Conservation (phyloP, 2,329 filamentous ascomycete species). For the Ophiosphaerella narmari region DNA sequence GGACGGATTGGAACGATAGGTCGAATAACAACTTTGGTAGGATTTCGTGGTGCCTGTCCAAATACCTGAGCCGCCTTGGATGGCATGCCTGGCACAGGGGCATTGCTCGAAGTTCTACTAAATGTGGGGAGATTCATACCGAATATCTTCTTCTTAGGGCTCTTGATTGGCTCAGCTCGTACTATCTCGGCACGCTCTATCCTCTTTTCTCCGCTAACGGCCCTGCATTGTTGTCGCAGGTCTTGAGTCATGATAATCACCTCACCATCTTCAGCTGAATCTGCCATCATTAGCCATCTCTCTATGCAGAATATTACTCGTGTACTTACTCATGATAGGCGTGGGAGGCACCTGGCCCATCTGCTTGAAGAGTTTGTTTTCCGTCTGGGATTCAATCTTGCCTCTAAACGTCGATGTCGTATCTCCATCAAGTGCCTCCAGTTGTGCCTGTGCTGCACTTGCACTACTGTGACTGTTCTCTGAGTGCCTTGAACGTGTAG, state of each 20-base stretch:
- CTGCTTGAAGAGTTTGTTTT: slow-evolving; percentile 42
- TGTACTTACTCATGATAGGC: slow-evolving; percentile 21
- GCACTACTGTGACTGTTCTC: slow-evolving; percentile 22
- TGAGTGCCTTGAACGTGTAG: slow-evolving; percentile 29
- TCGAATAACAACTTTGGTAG: slow-evolving; percentile 12
- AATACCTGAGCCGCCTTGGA: slow-evolving; percentile 42
- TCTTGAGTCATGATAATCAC: slow-evolving; percentile 26
- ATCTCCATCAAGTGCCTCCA: slow-evolving; percentile 29
- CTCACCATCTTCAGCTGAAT: slow-evolving; percentile 8
- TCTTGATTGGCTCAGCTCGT: slow-evolving; percentile 31
- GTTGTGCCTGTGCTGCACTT: slow-evolving; percentile 12
- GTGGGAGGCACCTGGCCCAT: slow-evolving; percentile 35
- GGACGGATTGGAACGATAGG: slow-evolving; percentile 19
- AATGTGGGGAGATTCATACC: slow-evolving; percentile 38
- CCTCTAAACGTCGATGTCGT: slow-evolving; percentile 43
- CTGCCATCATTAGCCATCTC: not conserved
- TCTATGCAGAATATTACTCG: not conserved
- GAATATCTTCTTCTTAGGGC: slow-evolving; percentile 49
- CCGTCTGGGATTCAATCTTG: slow-evolving; percentile 47
- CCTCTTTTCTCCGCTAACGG: slow-evolving; percentile 15
- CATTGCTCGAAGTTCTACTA: slow-evolving; percentile 14
- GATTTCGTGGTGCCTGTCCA: slow-evolving; percentile 29
- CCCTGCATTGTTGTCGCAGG: slow-evolving; percentile 23
- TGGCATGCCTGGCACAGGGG: slow-evolving; percentile 21
- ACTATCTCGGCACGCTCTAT: slow-evolving; percentile 9